Evolutionary conservation across 495 filamentous ascomycete genomes (phyloP).

Genomic region (Chlorociboria aeruginascens): DNA sequence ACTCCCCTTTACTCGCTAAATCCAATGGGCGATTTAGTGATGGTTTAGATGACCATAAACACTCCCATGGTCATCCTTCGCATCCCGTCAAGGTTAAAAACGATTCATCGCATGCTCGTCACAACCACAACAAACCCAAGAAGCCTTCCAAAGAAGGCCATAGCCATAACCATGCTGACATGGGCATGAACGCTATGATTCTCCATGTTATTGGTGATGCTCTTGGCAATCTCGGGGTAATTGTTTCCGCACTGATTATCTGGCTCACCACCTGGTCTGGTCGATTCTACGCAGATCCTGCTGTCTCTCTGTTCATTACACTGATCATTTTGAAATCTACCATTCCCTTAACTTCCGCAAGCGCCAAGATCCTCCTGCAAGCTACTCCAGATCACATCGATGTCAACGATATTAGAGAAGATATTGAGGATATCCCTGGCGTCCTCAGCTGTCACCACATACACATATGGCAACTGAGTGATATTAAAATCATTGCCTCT

Average conservation of each 20-base stretch:
- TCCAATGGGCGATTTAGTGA: slow-evolving; percentile 13
- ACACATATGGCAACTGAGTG: slow-evolving; percentile 94
- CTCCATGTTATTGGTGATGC: slow-evolving; percentile 95
- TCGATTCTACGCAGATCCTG: slow-evolving; percentile 72
- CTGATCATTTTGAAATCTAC: slow-evolving; percentile 86
- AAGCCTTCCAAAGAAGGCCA: slow-evolving; percentile 43
- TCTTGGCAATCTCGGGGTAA: slow-evolving; percentile 93
- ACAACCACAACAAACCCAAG: slow-evolving; percentile 75
- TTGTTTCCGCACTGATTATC: slow-evolving; percentile 82
- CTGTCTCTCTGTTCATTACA: slow-evolving; percentile 92
- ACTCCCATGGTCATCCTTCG: slow-evolving; percentile 2
- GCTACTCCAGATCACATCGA: slow-evolving; percentile 80
- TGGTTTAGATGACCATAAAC: slow-evolving; percentile 10
- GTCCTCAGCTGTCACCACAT: slow-evolving; percentile 86
- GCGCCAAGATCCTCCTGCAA: slow-evolving; percentile 88
- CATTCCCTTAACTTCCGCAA: slow-evolving; percentile 84
- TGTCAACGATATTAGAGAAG: slow-evolving; percentile 81
- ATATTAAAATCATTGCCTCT: slow-evolving; percentile 82
- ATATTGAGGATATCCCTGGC: slow-evolving; percentile 74
- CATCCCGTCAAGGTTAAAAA: slow-evolving; percentile 2
- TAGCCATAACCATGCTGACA: slow-evolving; percentile 69
- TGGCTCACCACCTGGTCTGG: slow-evolving; percentile 62
- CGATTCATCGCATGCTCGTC: slow-evolving; percentile 40
- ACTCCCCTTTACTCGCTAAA: slow-evolving; percentile 27
- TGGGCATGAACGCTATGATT: slow-evolving; percentile 97